Evolutionary conservation across 495 filamentous ascomycete genomes (phyloP).

Genomic region (Xylaria grammica): DNA sequence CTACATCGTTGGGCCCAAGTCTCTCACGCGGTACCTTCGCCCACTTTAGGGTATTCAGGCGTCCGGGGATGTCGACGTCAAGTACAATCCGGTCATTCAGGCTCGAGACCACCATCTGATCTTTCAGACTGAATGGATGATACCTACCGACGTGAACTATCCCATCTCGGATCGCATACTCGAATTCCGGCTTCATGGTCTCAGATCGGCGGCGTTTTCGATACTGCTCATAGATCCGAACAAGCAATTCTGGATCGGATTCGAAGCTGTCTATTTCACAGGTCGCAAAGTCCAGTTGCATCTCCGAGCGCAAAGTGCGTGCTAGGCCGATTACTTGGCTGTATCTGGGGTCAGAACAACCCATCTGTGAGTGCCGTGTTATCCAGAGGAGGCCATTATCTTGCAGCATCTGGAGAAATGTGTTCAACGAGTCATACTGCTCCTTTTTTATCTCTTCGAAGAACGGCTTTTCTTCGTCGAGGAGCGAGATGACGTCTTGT

Average conservation of each 20-base stretch:
- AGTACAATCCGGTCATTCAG: slow-evolving; percentile 14
- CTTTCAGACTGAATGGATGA: slow-evolving; percentile 32
- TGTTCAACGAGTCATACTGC: slow-evolving; percentile 18
- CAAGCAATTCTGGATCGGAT: neutral
- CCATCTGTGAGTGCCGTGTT: slow-evolving; percentile 40
- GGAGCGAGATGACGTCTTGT: slow-evolving; percentile 41
- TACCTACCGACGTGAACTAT: slow-evolving; percentile 34
- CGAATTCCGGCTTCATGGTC: slow-evolving; percentile 36
- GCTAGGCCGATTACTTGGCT: slow-evolving; percentile 44
- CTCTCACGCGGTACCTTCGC: neutral
- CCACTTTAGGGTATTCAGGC: slow-evolving; percentile 5
- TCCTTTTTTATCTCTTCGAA: slow-evolving; percentile 27
- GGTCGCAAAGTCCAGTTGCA: slow-evolving; percentile 43
- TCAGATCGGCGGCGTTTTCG: slow-evolving; percentile 19
- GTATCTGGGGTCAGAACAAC: slow-evolving; percentile 46
- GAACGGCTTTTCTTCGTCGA: slow-evolving; percentile 41
- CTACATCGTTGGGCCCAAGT: neutral
- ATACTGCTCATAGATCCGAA: slow-evolving; percentile 31
- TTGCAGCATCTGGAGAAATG: slow-evolving; percentile 18
- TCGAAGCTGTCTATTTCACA: slow-evolving; percentile 46
- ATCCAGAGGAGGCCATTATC: slow-evolving; percentile 46
- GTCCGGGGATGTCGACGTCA: slow-evolving; percentile 9
- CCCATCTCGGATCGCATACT: slow-evolving; percentile 41
- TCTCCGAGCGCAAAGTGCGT: slow-evolving; percentile 48
- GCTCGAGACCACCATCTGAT: slow-evolving; percentile 16